These are phyloP conservation scores for Pseudogymnoascus sp. DNA, from an alignment of 2,329 filamentous ascomycete genomes.

Conservation along the genomic window DNA sequence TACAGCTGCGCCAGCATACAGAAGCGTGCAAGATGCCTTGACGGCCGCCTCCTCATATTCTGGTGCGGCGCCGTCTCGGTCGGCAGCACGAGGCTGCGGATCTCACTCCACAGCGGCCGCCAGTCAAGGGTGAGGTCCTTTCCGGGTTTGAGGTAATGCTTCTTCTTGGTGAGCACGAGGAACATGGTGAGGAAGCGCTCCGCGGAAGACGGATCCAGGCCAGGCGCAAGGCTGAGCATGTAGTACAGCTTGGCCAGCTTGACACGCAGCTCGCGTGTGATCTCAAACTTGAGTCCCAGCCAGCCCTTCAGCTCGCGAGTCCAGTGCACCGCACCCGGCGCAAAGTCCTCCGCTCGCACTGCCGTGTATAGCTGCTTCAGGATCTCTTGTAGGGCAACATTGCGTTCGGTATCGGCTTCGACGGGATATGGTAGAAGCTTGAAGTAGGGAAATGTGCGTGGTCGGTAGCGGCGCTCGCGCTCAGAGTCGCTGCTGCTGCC, in stretches of 20 bases:
- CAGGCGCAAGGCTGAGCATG: slow-evolving; percentile 82
- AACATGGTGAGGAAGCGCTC: slow-evolving; percentile 98
- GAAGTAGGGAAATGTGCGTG: slow-evolving; percentile 90
- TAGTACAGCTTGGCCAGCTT: slow-evolving; percentile 89
- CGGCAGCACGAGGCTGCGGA: slow-evolving; percentile 84
- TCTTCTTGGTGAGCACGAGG: slow-evolving; percentile 88
- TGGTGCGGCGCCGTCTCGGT: slow-evolving; percentile 67
- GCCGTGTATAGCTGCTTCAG: slow-evolving; percentile 90
- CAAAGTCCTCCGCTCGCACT: slow-evolving; percentile 86
- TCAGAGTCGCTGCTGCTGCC: slow-evolving; percentile 38
- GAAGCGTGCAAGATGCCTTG: slow-evolving; percentile 71
- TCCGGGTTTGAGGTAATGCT: slow-evolving; percentile 86
- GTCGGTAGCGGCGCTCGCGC: slow-evolving; percentile 60
- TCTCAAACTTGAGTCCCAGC: slow-evolving; percentile 95
- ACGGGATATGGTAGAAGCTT: slow-evolving; percentile 80
- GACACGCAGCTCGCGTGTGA: slow-evolving; percentile 73
- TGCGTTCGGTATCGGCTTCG: slow-evolving; percentile 70
- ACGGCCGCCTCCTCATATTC: slow-evolving; percentile 44
- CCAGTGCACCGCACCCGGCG: slow-evolving; percentile 90
- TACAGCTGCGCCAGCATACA: slow-evolving; percentile 86
- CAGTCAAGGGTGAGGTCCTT: slow-evolving; percentile 90
- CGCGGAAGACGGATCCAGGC: slow-evolving; percentile 70
- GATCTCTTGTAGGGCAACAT: slow-evolving; percentile 75
- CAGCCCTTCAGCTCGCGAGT: slow-evolving; percentile 91
- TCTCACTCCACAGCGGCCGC: slow-evolving; percentile 84